Conservation (phyloP, 2,329 filamentous ascomycete species). For the Zymoseptoria tritici region DNA sequence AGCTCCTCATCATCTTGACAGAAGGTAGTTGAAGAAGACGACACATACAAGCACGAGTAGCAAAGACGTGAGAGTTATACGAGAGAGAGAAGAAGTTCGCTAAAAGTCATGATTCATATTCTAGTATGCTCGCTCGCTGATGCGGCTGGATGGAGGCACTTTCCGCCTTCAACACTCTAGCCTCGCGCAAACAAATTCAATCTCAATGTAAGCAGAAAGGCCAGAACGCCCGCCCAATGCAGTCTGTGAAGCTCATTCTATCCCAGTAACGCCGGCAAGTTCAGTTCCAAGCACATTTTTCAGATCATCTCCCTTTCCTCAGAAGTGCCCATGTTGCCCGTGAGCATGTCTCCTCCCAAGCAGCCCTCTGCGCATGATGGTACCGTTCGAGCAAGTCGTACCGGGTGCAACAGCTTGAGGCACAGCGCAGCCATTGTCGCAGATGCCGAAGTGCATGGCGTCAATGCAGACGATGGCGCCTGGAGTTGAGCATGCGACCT, state of each 20-base stretch:
- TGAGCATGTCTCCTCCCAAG: neutral
- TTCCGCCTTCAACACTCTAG: neutral
- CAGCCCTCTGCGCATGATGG: conserved; percentile 21
- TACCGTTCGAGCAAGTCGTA: conserved; percentile 37
- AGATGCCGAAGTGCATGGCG: conserved; percentile 35
- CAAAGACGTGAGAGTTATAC: too few species aligned
- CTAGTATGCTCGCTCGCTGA: neutral
- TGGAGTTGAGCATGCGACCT: conserved; percentile 27
- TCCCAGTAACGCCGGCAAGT: neutral
- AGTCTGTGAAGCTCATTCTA: neutral
- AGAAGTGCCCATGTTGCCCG: neutral
- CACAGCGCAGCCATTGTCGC: conserved; percentile 36
- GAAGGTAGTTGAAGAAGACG: too few species aligned
- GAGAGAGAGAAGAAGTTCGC: neutral
- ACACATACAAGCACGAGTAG: too few species aligned
- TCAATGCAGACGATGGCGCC: conserved; percentile 37
- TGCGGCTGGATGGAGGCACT: neutral
- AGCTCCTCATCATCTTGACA: too few species aligned
- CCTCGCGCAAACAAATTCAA: neutral
- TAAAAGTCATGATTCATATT: neutral
- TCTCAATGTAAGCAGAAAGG: neutral
- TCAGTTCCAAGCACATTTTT: too few species aligned
- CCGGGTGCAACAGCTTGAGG: conserved; percentile 38
- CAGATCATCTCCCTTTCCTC: neutral
- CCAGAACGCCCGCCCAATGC: neutral